Evolutionary conservation across 75 land plant genomes (phyloP).

Genomic region (Cryptomeria japonica): DNA sequence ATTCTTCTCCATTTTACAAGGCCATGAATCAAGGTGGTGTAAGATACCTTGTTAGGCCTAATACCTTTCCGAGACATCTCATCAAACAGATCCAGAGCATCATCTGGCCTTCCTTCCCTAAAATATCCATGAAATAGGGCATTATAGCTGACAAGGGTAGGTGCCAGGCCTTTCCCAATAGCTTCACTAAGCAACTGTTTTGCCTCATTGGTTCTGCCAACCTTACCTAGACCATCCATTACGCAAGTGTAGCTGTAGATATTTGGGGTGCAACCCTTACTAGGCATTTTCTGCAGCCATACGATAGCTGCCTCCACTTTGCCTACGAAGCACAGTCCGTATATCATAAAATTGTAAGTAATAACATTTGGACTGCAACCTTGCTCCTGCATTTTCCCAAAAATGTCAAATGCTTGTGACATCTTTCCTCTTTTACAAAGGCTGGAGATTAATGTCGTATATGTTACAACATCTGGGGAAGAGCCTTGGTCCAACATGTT

Average conservation of each 20-base stretch:
- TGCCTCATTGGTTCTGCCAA: constrained; percentile 57
- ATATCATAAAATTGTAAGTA: constrained; percentile 60
- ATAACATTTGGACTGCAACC: constrained; percentile 37
- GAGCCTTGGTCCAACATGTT: constrained; percentile 44
- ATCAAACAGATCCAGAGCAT: constrained; percentile 40
- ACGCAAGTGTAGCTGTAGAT: constrained; percentile 56
- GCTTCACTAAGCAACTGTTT: constrained; percentile 54
- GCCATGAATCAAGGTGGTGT: constrained; percentile 57
- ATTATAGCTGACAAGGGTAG: constrained; percentile 51
- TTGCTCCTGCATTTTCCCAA: constrained; percentile 47
- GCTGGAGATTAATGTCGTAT: constrained; percentile 41
- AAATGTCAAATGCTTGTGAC: constrained; percentile 51
- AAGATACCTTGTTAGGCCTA: constrained; percentile 49
- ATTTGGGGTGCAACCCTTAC: constrained; percentile 36
- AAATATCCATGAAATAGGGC: constrained; percentile 50
- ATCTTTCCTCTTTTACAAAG: constrained; percentile 61
- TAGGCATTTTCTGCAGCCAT: constrained; percentile 36
- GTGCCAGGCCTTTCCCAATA: constrained; percentile 33
- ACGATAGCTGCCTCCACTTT: constrained; percentile 55
- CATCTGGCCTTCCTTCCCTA: constrained; percentile 57
- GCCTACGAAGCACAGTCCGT: constrained; percentile 70
- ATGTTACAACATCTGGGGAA: constrained; percentile 40
- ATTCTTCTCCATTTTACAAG: constrained; percentile 42
- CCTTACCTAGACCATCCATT: constrained; percentile 69
- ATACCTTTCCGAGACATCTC: constrained; percentile 40